Evolutionary conservation across 371 early-diverging fungal species (phyloP), one percentile per base, ranked within the genome.

Genomic region (Actinomucor elegans): DNA sequence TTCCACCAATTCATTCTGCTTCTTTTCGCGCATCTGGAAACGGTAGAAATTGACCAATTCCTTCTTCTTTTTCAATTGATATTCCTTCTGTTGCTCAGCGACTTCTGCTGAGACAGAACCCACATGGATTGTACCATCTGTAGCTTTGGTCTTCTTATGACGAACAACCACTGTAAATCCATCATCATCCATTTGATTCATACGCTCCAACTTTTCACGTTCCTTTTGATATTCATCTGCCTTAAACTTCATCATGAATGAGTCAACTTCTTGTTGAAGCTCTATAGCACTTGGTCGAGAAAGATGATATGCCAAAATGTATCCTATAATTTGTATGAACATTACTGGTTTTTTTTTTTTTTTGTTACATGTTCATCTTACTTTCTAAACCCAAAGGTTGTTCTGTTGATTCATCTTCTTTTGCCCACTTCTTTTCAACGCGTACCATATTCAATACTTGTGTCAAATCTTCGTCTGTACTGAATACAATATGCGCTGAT

Each of bases 21-120:
- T 94, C 50, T 77, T 78, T 76, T 96, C 94, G 21, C 94, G 86
- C 79, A 89, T 77, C 76, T 96, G 97, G 89, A 95, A 97, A 28
- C 95, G 75, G 67, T 97, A 97, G 80, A 97, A 94, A 73, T 95
- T 89, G 36, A 80, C 79, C 40, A 88, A 73, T 66, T 87, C 85
- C 55, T 82, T 78, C 73, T 89, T 86, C 78, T 93, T 93, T 48
- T 69, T 67, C 2, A 47, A 23, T 18, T 49, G 35, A 33, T 49
- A 27, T 17, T 41, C 46, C 35, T 48, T 45, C 14, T 57, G 46
- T 3, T 44, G 38, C 27, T 83, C 80, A 1, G 79, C 73, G 15
- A 75, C 74, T 11, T 77, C 73, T 17, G 64, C 36, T 14, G 67
- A 58, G 1, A 89, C 89, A 4, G 75, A 73, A 5, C 46, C 47